These are phyloP conservation scores for Quercus agrifolia DNA, from an alignment of 306 rosid species.

Conservation along the genomic window DNA sequence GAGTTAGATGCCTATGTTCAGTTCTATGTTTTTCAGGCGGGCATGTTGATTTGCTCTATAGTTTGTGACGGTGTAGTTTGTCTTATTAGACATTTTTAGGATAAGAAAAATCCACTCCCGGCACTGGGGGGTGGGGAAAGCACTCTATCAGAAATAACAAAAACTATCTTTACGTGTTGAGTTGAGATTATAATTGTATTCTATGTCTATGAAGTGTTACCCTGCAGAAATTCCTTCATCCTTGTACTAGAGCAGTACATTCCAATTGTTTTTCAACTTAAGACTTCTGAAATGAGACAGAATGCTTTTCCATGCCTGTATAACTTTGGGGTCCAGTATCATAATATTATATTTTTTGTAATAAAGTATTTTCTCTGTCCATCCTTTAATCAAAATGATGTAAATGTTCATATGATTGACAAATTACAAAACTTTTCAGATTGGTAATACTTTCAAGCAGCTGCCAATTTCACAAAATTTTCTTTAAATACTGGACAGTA, in stretches of 20 bases:
- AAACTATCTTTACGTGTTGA: neutral
- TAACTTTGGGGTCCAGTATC: neutral
- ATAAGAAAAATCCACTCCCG: neutral
- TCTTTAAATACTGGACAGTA: too few relatives aligned
- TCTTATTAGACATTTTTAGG: neutral
- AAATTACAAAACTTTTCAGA: neutral
- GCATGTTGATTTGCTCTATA: neutral
- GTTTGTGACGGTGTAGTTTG: neutral
- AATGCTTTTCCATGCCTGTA: neutral
- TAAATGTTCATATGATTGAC: neutral
- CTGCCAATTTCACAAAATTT: neutral
- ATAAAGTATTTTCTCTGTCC: neutral
- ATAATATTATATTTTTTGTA: neutral
- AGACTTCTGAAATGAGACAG: neutral
- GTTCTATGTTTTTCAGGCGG: neutral
- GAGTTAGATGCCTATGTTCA: neutral
- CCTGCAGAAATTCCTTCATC: neutral
- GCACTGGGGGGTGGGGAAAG: too few relatives aligned
- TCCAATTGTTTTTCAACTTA: neutral
- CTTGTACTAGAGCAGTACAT: neutral
- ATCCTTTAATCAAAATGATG: neutral
- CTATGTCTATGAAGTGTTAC: neutral
- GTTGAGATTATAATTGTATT: neutral
- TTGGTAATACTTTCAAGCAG: neutral
- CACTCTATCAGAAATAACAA: neutral